Conservation (phyloP, 2,329 filamentous ascomycete species). For the Colletotrichum sp. region DNA sequence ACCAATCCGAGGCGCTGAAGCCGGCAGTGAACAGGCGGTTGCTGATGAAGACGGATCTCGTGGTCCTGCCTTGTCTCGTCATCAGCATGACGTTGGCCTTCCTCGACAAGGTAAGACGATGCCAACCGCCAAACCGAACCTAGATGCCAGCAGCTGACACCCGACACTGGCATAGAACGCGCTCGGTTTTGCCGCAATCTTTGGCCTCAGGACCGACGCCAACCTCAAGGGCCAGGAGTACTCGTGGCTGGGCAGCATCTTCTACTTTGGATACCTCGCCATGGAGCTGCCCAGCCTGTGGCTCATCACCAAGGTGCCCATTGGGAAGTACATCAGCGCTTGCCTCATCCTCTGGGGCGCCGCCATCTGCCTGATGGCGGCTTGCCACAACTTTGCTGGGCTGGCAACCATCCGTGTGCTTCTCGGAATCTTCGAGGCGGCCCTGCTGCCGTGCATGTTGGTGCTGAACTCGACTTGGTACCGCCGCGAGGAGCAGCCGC, state of each 20-base stretch:
- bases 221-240: constrained; percentile 59
- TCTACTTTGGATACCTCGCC: constrained; percentile 63
- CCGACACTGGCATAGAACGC: constrained; percentile 1
- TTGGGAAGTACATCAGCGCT: constrained; percentile 3
- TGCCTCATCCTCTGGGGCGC: constrained; percentile 47
- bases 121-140: not conserved
- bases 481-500: constrained; percentile 60
- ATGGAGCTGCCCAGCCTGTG: constrained; percentile 65
- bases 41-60: constrained; percentile 22
- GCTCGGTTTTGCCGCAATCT: constrained; percentile 54
- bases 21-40: constrained; percentile 14
- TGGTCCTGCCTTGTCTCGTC: constrained; percentile 20
- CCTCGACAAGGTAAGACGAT: constrained; percentile 19
- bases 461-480: constrained; percentile 56
- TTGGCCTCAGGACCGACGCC: constrained; percentile 55
- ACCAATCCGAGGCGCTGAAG: not conserved
- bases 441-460: constrained; percentile 50
- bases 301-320: constrained; percentile 53
- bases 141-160: not conserved
- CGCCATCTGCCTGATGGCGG: constrained; percentile 35
- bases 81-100: constrained; percentile 25
- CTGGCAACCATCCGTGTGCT: constrained; percentile 26
- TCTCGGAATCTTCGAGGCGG: constrained; percentile 25
- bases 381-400: constrained; percentile 30
- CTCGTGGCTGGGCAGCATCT: constrained; percentile 61